phyloP scores from a whole-genome alignment of 2,329 filamentous ascomycete species.

The Fusarium verrucosum region DNA sequence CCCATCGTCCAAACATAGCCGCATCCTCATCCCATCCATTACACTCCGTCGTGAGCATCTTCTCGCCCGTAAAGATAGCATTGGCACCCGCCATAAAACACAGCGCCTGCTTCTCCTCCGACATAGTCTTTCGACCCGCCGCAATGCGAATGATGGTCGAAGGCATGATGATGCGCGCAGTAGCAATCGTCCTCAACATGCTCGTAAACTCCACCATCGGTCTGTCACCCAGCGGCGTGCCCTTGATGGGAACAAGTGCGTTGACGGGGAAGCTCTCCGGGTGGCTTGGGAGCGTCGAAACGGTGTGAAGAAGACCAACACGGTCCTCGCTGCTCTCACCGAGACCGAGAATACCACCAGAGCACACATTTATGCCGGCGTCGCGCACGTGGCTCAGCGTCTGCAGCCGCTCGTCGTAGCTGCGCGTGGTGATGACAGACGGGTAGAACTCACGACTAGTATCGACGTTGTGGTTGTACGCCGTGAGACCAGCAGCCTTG shows the following conservation, averaged over 20 bases:
- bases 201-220: constrained; percentile 79
- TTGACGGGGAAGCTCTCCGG: constrained; percentile 94
- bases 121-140: constrained; percentile 83
- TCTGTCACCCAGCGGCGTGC: constrained; percentile 82
- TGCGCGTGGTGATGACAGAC: constrained; percentile 82
- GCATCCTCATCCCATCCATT: constrained; percentile 91
- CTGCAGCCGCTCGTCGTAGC: constrained; percentile 85
- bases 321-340: constrained; percentile 83
- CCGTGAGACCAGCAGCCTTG: constrained; percentile 84
- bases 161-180: constrained; percentile 84
- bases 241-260: constrained; percentile 88
- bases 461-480: constrained; percentile 95
- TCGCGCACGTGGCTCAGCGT: constrained; percentile 83
- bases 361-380: constrained; percentile 90
- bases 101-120: constrained; percentile 86
- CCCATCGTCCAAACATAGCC: constrained; percentile 85
- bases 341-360: constrained; percentile 85
- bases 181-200: constrained; percentile 83
- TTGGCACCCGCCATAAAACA: constrained; percentile 94
- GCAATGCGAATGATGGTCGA: constrained; percentile 87
- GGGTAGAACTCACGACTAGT: constrained; percentile 91
- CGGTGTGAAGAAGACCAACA: constrained; percentile 83
- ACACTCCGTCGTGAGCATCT: constrained; percentile 93
- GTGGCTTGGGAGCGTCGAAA: constrained; percentile 81
- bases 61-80: constrained; percentile 94